A percentile compares a stretch with the other conserved stretches of the same genome.
Evolutionary conservation across 2,329 filamentous ascomycete species (phyloP).

Genomic region (Calycina marina): DNA sequence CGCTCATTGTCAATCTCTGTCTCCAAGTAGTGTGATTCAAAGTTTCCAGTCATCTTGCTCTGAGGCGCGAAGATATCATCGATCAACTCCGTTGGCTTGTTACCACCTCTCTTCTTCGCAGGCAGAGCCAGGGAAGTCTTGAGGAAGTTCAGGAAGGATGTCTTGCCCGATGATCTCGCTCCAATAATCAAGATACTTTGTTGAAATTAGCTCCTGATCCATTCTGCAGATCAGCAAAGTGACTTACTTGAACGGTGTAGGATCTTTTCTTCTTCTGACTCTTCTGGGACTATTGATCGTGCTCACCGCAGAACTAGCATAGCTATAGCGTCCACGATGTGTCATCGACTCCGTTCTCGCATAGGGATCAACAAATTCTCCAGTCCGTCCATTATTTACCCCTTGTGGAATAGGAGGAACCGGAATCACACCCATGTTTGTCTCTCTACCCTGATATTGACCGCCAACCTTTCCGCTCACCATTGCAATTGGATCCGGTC

Average conservation of each 20-base stretch:
- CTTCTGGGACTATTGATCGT: conserved; percentile 85
- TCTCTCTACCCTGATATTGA: conserved; percentile 28
- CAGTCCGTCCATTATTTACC: conserved; percentile 20
- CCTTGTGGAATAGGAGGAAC: conserved; percentile 41
- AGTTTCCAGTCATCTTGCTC: conserved; percentile 38
- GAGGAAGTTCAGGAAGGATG: conserved; percentile 91
- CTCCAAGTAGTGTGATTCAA: conserved; percentile 80
- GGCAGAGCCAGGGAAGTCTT: conserved; percentile 73
- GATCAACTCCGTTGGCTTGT: conserved; percentile 22
- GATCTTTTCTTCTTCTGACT: conserved; percentile 88
- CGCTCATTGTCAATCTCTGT: conserved; percentile 88
- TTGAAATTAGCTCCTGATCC: conserved; percentile 7
- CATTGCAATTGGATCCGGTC: conserved; percentile 47
- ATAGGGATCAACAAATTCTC: conserved; percentile 58
- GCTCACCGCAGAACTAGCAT: conserved; percentile 82
- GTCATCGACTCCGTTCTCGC: conserved; percentile 88
- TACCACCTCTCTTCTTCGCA: conserved; percentile 49
- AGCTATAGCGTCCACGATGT: conserved; percentile 89
- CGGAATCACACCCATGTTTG: conserved; percentile 25
- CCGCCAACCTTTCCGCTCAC: conserved; percentile 32
- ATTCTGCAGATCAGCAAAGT: not conserved
- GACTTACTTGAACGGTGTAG: conserved; percentile 94
- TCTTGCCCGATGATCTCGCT: conserved; percentile 79
- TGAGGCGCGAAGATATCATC: conserved; percentile 39
- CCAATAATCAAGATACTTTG: conserved; percentile 86